These are phyloP conservation scores for Spinellus fusiger DNA, from an alignment of 192 early-diverging fungal species.

Conservation along the genomic window DNA sequence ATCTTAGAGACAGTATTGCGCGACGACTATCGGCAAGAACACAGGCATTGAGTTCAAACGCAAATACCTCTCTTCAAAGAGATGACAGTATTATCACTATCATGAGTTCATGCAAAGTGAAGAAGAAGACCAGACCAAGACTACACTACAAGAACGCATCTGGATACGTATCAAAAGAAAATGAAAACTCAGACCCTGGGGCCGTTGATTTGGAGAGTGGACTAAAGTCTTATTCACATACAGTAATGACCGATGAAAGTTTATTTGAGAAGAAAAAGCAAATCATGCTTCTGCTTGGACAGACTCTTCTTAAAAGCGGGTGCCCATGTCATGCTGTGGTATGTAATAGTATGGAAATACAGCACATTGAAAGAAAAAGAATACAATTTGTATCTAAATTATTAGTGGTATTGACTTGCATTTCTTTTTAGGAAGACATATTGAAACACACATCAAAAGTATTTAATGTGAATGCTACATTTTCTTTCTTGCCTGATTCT, in stretches of 20 bases:
- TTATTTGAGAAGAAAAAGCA: conserved; percentile 31
- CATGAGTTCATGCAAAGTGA: background rate
- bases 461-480: conserved; percentile 57
- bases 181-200: too few species aligned
- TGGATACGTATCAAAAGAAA: background rate
- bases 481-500: conserved; percentile 61
- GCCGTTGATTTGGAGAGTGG: too few species aligned
- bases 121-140: background rate
- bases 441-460: conserved; percentile 37
- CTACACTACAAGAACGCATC: background rate
- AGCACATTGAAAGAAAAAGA: background rate
- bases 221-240: too few species aligned
- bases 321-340: conserved; percentile 44
- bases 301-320: conserved; percentile 39
- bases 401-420: background rate
- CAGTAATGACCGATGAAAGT: background rate
- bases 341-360: background rate
- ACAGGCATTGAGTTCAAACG: background rate
- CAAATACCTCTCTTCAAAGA: background rate
- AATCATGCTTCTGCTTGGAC: conserved; percentile 36
- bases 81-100: conserved; percentile 7
- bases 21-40: background rate
- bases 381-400: background rate
- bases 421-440: conserved; percentile 29
- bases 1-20: background rate